phyloP scores from a whole-genome alignment of 2,329 filamentous ascomycete genomes.

The Colletotrichum zoysiae region DNA sequence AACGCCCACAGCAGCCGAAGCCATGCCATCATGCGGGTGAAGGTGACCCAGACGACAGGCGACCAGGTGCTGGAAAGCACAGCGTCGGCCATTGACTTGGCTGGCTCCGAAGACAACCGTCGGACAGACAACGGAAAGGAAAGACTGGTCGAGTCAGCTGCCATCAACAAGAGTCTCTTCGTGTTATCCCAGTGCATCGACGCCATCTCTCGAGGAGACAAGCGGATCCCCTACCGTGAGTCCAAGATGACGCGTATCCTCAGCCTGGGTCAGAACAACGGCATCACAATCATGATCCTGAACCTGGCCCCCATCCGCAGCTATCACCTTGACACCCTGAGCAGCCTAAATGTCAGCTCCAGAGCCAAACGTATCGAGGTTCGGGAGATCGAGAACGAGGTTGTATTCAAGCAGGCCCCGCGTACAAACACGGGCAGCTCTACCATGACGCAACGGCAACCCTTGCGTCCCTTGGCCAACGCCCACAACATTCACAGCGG shows the following conservation, averaged over 20 bases:
- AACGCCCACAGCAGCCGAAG: constrained; percentile 92
- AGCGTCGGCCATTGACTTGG: constrained; percentile 93
- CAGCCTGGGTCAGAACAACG: constrained; percentile 92
- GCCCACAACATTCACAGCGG: constrained; percentile 79
- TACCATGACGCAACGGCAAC: constrained; percentile 73
- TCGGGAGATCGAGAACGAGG: constrained; percentile 94
- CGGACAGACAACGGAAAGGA: constrained; percentile 95
- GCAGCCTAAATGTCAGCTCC: constrained; percentile 94
- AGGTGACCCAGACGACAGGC: constrained; percentile 81
- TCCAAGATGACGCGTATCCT: constrained; percentile 98
- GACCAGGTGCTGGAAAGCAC: constrained; percentile 81
- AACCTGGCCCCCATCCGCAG: constrained; percentile 92
- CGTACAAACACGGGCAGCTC: constrained; percentile 60
- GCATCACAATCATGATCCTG: constrained; percentile 95
- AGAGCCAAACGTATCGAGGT: constrained; percentile 97
- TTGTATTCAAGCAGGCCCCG: constrained; percentile 83
- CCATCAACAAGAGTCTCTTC: constrained; percentile 97
- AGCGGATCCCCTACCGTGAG: constrained; percentile 90
- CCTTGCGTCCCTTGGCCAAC: constrained; percentile 81
- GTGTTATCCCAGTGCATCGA: constrained; percentile 96
- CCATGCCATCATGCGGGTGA: constrained; percentile 92
- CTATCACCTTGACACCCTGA: constrained; percentile 93
- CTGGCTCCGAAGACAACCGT: constrained; percentile 95
- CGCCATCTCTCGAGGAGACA: constrained; percentile 82
- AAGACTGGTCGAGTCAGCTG: constrained; percentile 91